phyloP scores from a whole-genome alignment of 2,329 filamentous ascomycete genomes.

The Stemphylium lycopersici region DNA sequence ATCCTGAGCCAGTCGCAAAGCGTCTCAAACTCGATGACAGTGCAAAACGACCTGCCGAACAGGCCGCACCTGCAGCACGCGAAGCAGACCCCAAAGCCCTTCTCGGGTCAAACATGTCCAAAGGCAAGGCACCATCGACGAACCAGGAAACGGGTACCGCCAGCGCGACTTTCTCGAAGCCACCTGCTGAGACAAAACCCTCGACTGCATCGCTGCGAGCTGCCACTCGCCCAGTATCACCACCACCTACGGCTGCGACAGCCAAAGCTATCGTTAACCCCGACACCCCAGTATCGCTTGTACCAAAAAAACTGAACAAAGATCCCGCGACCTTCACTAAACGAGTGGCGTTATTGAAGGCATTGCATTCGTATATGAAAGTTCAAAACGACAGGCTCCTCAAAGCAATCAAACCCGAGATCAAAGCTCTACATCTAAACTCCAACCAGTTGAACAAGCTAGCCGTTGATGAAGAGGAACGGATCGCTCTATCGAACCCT shows the following conservation, averaged over 20 bases:
- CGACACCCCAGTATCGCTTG: constrained; percentile 61
- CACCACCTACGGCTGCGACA: constrained; percentile 30
- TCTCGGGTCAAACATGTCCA: constrained; percentile 32
- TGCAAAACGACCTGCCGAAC: constrained; percentile 12
- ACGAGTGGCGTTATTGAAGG: constrained; percentile 56
- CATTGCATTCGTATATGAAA: constrained; percentile 69
- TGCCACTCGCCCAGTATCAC: constrained; percentile 40
- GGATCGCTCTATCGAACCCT: constrained; percentile 68
- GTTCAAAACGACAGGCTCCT: constrained; percentile 69
- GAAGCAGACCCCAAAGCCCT: constrained; percentile 25
- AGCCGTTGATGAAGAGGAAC: constrained; percentile 79
- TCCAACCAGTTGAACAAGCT: constrained; percentile 71
- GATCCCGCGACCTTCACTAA: constrained; percentile 49
- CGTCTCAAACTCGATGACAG: constrained; percentile 38
- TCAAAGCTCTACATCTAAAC: constrained; percentile 63
- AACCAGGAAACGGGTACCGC: constrained; percentile 8
- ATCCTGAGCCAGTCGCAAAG: constrained; percentile 31
- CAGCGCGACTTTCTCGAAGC: constrained; percentile 1
- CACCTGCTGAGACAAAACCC: not conserved
- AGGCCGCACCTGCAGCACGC: not conserved
- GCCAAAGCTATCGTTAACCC: constrained; percentile 20
- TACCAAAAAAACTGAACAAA: constrained; percentile 68
- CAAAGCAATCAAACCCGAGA: constrained; percentile 58
- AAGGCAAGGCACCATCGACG: constrained; percentile 14
- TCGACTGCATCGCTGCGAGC: constrained; percentile 25